A percentile compares a stretch with the other conserved stretches of the same genome.
These are phyloP conservation scores for Telopea speciosissima DNA, from an alignment of 177 flowering plant genomes.

Conservation along the genomic window DNA sequence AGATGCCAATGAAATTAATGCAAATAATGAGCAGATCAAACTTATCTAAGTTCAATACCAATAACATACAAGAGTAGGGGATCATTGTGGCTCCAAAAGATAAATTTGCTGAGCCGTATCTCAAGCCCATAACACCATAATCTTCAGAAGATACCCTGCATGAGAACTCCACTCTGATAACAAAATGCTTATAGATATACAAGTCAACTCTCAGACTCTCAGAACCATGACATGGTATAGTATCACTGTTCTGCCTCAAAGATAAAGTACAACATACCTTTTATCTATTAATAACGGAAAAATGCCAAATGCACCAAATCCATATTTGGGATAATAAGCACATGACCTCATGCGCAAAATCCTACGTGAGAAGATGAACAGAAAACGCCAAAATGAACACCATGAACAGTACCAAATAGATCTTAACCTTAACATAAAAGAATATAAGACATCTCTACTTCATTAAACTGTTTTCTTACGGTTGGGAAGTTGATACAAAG, in stretches of 20 bases:
- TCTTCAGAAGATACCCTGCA: slow-evolving; percentile 58
- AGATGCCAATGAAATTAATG: neutral
- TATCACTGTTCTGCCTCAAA: neutral
- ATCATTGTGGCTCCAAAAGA: slow-evolving; percentile 67
- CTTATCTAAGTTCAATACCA: neutral
- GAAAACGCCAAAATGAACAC: neutral
- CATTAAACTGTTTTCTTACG: slow-evolving; percentile 41
- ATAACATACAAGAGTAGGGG: slow-evolving; percentile 56
- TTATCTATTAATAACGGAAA: slow-evolving; percentile 58
- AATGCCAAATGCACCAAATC: slow-evolving; percentile 81
- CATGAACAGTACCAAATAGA: neutral
- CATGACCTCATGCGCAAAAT: slow-evolving; percentile 71
- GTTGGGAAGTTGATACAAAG: slow-evolving; percentile 68
- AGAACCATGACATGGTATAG: neutral
- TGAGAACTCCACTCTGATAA: neutral
- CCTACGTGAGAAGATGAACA: slow-evolving; percentile 30
- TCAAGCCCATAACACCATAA: slow-evolving; percentile 72
- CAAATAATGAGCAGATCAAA: neutral
- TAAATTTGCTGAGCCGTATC: slow-evolving; percentile 76
- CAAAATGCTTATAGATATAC: neutral
- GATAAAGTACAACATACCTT: slow-evolving; percentile 36
- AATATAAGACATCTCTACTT: neutral
- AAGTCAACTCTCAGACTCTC: neutral
- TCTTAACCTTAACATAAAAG: neutral
- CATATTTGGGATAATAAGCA: slow-evolving; percentile 71